A percentile compares a stretch with the other conserved stretches of the same genome.
phyloP scores from a whole-genome alignment of 306 rosid species.

The Corylus americana region DNA sequence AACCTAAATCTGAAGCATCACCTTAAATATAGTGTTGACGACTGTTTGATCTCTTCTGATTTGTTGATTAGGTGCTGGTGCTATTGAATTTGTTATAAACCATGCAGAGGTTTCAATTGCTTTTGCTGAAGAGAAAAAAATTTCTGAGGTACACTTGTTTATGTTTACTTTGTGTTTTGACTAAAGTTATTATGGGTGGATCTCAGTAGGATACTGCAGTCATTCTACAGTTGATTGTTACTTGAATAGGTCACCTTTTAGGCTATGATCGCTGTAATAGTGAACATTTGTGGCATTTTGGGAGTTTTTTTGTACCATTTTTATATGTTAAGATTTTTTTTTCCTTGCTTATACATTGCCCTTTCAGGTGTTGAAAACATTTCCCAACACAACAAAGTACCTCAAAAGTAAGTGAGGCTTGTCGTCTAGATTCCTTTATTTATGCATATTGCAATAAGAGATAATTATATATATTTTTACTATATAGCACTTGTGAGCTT shows the following conservation, averaged over 20 bases:
- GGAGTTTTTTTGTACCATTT: background rate
- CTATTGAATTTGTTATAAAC: conserved; percentile 76
- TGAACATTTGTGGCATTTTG: conserved; percentile 1
- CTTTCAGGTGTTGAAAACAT: conserved; percentile 77
- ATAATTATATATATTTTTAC: conserved; percentile 11
- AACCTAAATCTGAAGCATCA: conserved; percentile 10
- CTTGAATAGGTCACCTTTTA: background rate
- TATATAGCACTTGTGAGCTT: conserved; percentile 86
- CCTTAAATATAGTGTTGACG: conserved; percentile 10
- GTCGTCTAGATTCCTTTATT: conserved; percentile 28
- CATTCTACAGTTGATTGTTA: background rate
- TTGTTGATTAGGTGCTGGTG: conserved; percentile 72
- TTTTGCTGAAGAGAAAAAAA: conserved; percentile 83
- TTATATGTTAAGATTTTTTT: background rate
- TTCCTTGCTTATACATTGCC: conserved; percentile 23
- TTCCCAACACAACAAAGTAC: conserved; percentile 59
- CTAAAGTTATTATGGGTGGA: background rate
- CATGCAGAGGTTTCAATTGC: conserved; percentile 83
- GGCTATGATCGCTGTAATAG: background rate
- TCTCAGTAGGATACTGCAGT: background rate
- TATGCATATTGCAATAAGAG: background rate
- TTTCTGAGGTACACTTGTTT: conserved; percentile 63
- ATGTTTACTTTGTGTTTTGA: background rate
- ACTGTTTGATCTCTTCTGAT: conserved; percentile 30
- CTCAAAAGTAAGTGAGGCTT: conserved; percentile 61